Evolutionary conservation across 768 basidiomycete species (phyloP).

Genomic region (Kwoniella shandongensis): DNA sequence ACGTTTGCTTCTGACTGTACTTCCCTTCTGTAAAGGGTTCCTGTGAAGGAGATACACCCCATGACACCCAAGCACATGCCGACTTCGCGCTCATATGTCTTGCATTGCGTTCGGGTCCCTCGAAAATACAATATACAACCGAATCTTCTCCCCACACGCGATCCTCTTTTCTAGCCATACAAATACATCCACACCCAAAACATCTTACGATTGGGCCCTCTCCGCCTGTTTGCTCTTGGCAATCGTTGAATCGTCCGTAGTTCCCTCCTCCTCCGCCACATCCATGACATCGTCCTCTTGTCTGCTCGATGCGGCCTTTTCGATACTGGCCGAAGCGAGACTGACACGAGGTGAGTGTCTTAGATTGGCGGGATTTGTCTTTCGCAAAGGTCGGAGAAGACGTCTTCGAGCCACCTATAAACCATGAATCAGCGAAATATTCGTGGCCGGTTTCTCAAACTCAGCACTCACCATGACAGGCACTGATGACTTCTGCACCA

Average conservation of each 20-base stretch:
- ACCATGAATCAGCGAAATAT: background rate
- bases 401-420: slow-evolving; percentile 73
- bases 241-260: background rate
- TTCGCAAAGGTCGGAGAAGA: slow-evolving; percentile 76
- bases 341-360: slow-evolving; percentile 78
- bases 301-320: slow-evolving; percentile 73
- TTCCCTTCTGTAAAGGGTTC: no score
- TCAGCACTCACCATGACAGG: slow-evolving; percentile 73
- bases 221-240: background rate
- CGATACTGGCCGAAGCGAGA: slow-evolving; percentile 80
- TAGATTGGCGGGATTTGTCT: slow-evolving; percentile 59
- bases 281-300: slow-evolving; percentile 74
- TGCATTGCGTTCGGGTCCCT: no score
- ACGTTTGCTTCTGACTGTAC: no score
- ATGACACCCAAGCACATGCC: no score
- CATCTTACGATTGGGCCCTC: background rate
- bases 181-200: background rate
- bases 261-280: slow-evolving; percentile 31
- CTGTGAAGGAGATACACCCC: no score
- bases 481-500: slow-evolving; percentile 77
- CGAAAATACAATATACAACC: no score
- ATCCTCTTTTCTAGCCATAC: no score
- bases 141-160: no score
- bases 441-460: background rate
- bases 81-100: no score